Evolutionary conservation across 805 yeast genomes (phyloP).

Genomic region (Millerozyma miso): DNA sequence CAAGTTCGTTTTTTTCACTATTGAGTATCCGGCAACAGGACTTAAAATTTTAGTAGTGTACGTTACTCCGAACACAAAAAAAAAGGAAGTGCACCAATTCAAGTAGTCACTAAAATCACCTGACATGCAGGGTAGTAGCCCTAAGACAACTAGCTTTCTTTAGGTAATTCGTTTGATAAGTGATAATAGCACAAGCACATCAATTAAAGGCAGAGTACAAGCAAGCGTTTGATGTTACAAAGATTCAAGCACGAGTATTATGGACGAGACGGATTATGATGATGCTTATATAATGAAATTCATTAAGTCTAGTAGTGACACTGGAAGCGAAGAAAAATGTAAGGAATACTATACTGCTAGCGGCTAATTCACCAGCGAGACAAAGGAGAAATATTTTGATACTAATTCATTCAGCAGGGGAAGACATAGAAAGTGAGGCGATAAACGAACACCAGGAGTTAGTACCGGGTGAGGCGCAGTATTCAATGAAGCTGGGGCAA

Average conservation of each 20-base stretch:
- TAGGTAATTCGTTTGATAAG: background rate
- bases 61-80: background rate
- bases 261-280: background rate
- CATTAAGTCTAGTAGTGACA: slow-evolving; percentile 1
- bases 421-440: background rate
- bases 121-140: background rate
- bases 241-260: background rate
- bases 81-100: background rate
- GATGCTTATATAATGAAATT: slow-evolving; percentile 1
- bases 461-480: background rate
- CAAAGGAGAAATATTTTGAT: background rate
- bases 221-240: background rate
- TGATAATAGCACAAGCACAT: background rate
- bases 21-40: background rate
- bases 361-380: slow-evolving; percentile 1
- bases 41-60: background rate
- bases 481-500: background rate
- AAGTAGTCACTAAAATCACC: background rate
- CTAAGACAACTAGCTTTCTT: background rate
- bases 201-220: background rate
- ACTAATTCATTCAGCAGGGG: background rate
- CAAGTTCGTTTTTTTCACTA: background rate
- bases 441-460: background rate
- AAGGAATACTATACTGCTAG: slow-evolving; percentile 1
- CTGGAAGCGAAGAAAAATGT: slow-evolving; percentile 1